These are phyloP conservation scores for Amphibolis antarctica DNA, from an alignment of 106 monocot genomes.

Conservation along the genomic window DNA sequence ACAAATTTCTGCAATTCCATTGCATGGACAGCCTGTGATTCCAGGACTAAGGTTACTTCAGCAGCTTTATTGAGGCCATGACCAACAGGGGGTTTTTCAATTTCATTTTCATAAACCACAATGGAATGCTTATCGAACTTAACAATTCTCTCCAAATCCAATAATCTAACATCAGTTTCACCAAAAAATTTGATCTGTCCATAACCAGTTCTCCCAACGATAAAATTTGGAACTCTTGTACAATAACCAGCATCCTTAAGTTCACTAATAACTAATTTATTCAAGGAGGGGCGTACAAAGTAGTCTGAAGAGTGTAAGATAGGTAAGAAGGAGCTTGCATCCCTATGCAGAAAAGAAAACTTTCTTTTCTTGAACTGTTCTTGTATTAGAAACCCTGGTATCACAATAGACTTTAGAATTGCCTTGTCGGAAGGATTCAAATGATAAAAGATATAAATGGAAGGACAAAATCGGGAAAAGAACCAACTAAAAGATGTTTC, in stretches of 20 bases:
- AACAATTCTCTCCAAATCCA: constrained; percentile 61
- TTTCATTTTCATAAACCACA: constrained; percentile 62
- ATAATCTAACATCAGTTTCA: constrained; percentile 58
- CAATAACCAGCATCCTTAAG: constrained; percentile 43
- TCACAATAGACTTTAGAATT: no score
- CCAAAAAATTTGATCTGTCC: constrained; percentile 51
- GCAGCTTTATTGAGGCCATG: constrained; percentile 85
- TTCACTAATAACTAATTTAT: constrained; percentile 49
- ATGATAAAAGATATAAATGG: no score
- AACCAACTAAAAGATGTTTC: no score
- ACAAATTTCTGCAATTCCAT: constrained; percentile 11
- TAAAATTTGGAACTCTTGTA: constrained; percentile 63
- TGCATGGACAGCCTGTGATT: background rate
- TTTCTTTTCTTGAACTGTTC: constrained; percentile 1
- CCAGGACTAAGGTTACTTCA: constrained; percentile 56
- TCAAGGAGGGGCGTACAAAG: constrained; percentile 45
- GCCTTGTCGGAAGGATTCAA: no score
- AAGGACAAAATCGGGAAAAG: no score
- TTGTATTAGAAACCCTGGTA: background rate
- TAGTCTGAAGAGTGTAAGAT: constrained; percentile 42
- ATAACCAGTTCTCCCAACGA: constrained; percentile 63
- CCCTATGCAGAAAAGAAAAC: background rate
- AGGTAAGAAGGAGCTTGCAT: constrained; percentile 18
- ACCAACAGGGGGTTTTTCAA: constrained; percentile 56
- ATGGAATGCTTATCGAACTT: constrained; percentile 56